Evolutionary conservation across 306 rosid species (phyloP).

Genomic region (Mucuna pruriens): DNA sequence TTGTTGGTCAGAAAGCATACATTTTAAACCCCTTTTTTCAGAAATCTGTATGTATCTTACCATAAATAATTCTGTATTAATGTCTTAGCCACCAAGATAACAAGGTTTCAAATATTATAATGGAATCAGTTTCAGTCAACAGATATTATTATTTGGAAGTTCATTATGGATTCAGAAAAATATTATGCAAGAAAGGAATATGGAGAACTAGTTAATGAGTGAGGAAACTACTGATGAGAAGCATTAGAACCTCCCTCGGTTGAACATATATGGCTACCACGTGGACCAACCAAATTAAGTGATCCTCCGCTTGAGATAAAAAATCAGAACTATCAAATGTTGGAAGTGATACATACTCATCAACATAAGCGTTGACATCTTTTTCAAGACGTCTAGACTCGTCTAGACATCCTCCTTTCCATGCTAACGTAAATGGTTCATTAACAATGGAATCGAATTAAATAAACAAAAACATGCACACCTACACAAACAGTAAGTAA

Average conservation of each 20-base stretch:
- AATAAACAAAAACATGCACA: constrained; percentile 19
- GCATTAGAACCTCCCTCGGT: constrained; percentile 60
- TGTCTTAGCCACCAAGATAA: background rate
- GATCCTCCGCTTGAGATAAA: constrained; percentile 88
- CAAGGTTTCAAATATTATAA: background rate
- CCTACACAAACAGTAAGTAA: background rate
- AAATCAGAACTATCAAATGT: constrained; percentile 94
- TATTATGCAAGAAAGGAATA: constrained; percentile 18
- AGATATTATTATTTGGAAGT: background rate
- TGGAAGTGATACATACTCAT: constrained; percentile 83
- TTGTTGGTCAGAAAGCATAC: background rate
- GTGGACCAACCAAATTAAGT: constrained; percentile 46
- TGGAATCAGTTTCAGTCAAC: background rate
- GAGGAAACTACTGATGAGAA: constrained; percentile 38
- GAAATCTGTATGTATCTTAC: background rate
- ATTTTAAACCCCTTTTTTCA: background rate
- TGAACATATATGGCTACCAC: constrained; percentile 32
- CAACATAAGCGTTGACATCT: constrained; percentile 90
- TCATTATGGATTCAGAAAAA: background rate
- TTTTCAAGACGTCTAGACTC: constrained; percentile 81
- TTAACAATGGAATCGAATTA: constrained; percentile 12
- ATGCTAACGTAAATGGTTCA: constrained; percentile 52
- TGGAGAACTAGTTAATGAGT: constrained; percentile 37
- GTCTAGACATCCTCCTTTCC: constrained; percentile 87
- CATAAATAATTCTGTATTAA: background rate